Percentiles rank a stretch among this genome's conserved stretches.
Conservation (phyloP, 208 protist species). For the Trypanosoma avium region DNA sequence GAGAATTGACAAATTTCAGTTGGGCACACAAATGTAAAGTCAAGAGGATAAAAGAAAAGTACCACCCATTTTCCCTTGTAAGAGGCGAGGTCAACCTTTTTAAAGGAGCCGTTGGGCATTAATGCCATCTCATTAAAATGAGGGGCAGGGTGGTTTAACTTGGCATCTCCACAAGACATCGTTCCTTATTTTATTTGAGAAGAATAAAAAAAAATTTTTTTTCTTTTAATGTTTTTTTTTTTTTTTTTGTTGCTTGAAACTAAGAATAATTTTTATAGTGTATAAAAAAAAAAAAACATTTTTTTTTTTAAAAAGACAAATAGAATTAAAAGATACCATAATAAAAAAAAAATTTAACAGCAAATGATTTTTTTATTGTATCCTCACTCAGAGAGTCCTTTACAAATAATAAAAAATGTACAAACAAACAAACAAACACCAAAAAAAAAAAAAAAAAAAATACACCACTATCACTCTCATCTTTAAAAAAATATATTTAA, state of each 20-base stretch:
- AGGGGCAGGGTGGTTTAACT: conserved; percentile 89
- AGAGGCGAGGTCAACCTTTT: conserved; percentile 84
- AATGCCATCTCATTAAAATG: conserved; percentile 90
- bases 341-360: too few species aligned
- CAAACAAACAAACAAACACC: too few species aligned
- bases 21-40: conserved; percentile 98
- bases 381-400: too few species aligned
- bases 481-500: too few species aligned
- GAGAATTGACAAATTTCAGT: conserved; percentile 97
- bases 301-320: too few species aligned
- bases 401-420: too few species aligned
- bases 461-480: too few species aligned
- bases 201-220: conserved; percentile 3
- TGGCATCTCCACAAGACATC: conserved; percentile 52
- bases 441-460: too few species aligned
- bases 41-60: conserved; percentile 97
- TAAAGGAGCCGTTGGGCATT: conserved; percentile 94
- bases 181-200: conserved; percentile 12
- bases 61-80: conserved; percentile 95
- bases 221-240: background rate
- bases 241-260: background rate
- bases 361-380: too few species aligned
- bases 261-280: too few species aligned
- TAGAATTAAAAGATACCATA: too few species aligned
- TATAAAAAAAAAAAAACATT: too few species aligned